Percentiles rank a stretch among this genome's conserved stretches.
Conservation (phyloP, 2,329 filamentous ascomycete genomes). For the Didymella sp. region DNA sequence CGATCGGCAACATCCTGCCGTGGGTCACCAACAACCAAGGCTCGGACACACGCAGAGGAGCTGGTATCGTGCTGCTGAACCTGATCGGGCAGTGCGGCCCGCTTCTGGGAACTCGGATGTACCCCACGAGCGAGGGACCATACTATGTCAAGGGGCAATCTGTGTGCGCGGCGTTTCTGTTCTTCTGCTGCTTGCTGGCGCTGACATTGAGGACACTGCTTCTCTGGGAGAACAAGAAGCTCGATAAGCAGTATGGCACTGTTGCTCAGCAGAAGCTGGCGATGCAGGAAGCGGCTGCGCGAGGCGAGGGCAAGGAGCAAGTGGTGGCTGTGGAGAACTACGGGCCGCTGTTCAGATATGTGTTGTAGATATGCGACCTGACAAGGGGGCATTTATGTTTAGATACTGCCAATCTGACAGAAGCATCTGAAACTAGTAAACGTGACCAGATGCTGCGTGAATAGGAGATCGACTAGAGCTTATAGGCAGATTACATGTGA, state of each 20-base stretch:
- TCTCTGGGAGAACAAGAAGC: slow-evolving; percentile 47
- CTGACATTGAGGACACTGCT: slow-evolving; percentile 41
- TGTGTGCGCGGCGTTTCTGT: slow-evolving; percentile 49
- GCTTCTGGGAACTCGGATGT: slow-evolving; percentile 47
- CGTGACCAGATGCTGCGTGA: no score
- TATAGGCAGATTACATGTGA: no score
- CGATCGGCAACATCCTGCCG: slow-evolving; percentile 73
- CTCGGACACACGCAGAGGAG: slow-evolving; percentile 70
- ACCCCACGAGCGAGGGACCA: slow-evolving; percentile 42
- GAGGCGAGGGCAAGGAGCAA: slow-evolving; percentile 21
- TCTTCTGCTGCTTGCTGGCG: slow-evolving; percentile 45
- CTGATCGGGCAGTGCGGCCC: slow-evolving; percentile 64
- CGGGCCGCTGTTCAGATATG: slow-evolving; percentile 43
- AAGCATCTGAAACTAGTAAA: no score
- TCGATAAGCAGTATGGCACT: slow-evolving; percentile 44
- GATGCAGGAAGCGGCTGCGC: slow-evolving; percentile 25
- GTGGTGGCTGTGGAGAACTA: slow-evolving; percentile 44
- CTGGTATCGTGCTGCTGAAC: slow-evolving; percentile 71
- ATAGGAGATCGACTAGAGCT: no score
- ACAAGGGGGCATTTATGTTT: neutral
- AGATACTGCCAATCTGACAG: no score
- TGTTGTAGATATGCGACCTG: slow-evolving; percentile 28
- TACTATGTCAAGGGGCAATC: slow-evolving; percentile 46
- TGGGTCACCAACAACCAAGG: slow-evolving; percentile 75
- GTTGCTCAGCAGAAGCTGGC: slow-evolving; percentile 37